These are phyloP conservation scores for Colletotrichum aenigma DNA, from an alignment of 2,329 filamentous ascomycete genomes.

Conservation along the genomic window DNA sequence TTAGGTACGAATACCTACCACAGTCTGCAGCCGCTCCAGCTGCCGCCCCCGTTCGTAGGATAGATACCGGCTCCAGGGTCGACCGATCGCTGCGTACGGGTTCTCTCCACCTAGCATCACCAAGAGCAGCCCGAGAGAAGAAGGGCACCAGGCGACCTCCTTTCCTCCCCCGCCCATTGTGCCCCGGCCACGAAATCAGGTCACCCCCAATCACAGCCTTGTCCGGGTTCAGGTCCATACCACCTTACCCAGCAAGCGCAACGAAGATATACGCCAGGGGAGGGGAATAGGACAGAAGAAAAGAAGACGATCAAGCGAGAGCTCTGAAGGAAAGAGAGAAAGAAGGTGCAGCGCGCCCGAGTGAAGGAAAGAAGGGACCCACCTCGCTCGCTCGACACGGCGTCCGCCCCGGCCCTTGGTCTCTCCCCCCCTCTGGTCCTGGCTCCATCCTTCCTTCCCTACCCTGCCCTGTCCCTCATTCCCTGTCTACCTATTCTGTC, in stretches of 20 bases:
- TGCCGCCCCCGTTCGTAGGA: neutral
- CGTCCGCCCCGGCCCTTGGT: constrained; percentile 5
- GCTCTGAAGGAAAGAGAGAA: neutral
- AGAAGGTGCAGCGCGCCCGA: neutral
- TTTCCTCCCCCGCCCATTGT: neutral
- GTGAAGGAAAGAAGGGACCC: neutral
- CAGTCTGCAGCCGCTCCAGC: neutral
- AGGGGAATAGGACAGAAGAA: neutral
- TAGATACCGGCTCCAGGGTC: neutral
- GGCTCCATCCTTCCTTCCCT: neutral
- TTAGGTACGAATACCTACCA: neutral
- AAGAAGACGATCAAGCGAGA: neutral
- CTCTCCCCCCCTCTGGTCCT: neutral
- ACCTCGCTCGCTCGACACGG: neutral
- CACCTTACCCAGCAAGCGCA: neutral
- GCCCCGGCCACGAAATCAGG: neutral
- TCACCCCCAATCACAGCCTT: neutral
- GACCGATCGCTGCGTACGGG: neutral
- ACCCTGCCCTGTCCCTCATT: neutral
- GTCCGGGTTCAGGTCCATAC: neutral
- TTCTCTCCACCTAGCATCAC: neutral
- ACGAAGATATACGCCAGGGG: neutral
- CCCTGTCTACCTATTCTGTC: neutral
- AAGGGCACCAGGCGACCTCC: neutral
- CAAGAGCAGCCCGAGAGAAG: neutral